Evolutionary conservation across 1,139 yeast species (phyloP).

Genomic region (Magnusiomyces fungicola): DNA sequence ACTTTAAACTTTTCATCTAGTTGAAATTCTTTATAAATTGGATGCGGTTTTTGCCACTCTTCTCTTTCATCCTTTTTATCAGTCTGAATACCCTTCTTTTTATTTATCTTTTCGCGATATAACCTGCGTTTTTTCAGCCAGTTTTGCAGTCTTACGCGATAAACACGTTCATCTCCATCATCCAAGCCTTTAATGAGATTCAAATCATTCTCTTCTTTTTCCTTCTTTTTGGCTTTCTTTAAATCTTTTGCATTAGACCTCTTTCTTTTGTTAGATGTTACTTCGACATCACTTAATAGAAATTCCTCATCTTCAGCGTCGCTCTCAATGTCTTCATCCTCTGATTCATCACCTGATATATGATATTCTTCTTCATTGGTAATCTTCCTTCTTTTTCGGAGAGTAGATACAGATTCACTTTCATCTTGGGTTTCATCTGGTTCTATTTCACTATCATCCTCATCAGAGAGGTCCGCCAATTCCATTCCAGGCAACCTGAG

Average conservation of each 20-base stretch:
- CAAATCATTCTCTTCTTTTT: conserved; percentile 15
- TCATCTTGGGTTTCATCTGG: conserved; percentile 21
- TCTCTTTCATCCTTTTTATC: conserved; percentile 32
- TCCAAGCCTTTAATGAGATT: conserved; percentile 47
- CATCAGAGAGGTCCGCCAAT: conserved; percentile 23
- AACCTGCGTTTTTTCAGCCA: conserved; percentile 47
- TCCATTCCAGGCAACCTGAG: conserved; percentile 40
- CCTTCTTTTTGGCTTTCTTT: conserved; percentile 18
- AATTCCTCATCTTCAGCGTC: conserved; percentile 24
- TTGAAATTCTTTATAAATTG: conserved; percentile 64
- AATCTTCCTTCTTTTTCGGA: too few relatives aligned
- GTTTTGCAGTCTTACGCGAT: conserved; percentile 47
- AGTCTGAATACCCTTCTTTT: conserved; percentile 13
- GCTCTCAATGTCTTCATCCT: conserved; percentile 25
- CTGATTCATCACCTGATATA: too few relatives aligned
- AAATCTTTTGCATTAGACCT: conserved; percentile 6
- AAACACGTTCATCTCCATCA: conserved; percentile 69
- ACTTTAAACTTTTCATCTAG: conserved; percentile 61
- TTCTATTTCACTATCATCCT: conserved; percentile 17
- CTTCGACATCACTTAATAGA: conserved; percentile 23
- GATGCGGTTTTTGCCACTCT: conserved; percentile 74
- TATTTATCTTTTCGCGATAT: conserved; percentile 20
- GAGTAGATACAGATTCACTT: too few relatives aligned
- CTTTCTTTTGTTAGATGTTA: conserved; percentile 19
- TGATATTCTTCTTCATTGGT: too few relatives aligned